Base-by-base conservation (phyloP, 78 protist species). In the Parvularia atlantis region DNA sequence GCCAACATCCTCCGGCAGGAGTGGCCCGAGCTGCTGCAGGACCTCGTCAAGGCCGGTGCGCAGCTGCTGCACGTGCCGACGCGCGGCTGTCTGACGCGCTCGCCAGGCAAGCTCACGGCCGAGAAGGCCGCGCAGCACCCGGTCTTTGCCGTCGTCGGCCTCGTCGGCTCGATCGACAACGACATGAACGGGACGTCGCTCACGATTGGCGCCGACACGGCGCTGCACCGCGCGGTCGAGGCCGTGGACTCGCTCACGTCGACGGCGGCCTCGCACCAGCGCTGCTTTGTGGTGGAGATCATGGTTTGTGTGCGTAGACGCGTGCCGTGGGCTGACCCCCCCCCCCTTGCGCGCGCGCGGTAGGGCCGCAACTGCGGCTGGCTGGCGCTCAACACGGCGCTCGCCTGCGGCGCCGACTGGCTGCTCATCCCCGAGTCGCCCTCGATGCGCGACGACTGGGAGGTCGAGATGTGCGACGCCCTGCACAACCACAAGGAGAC, bases 121-220 rank as follows among this genome's bases (percentile, higher is more conserved):
- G n/a, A n/a, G n/a, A n/a, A n/a, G 37, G n/a, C n/a, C n/a, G n/a
- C n/a, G n/a, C n/a, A n/a, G n/a, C n/a, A n/a, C n/a, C n/a, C n/a
- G n/a, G n/a, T n/a, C n/a, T n/a, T 87, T 13, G 22, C 65, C 1
- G 59, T 87, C 35, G 83, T 77, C 28, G 91, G 91, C 39, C 71
- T 87, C 35, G 92, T 79, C 1, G 92, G 92, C 1, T 83, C 89
- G 0, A 87, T 87, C 40, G 92, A 87, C 60, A 87, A 87, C 71
- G 92, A 87, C 67, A 83, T 87, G 52, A 66, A 26, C 41, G 74
- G 41, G 20, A 28, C 43, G 3, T 30, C 44, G 9, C 26, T 78
- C 28, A 83, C 88, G 4, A 84, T 87, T 30, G 88, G 89, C 44
- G 71, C 83, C 5, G 84, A 83, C 66, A 70, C 89, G n/a, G 87